A percentile compares a stretch with the other conserved stretches of the same genome.
Conservation (phyloP, 2,329 filamentous ascomycete genomes). For the Monilinia vaccinii-corymbosi region DNA sequence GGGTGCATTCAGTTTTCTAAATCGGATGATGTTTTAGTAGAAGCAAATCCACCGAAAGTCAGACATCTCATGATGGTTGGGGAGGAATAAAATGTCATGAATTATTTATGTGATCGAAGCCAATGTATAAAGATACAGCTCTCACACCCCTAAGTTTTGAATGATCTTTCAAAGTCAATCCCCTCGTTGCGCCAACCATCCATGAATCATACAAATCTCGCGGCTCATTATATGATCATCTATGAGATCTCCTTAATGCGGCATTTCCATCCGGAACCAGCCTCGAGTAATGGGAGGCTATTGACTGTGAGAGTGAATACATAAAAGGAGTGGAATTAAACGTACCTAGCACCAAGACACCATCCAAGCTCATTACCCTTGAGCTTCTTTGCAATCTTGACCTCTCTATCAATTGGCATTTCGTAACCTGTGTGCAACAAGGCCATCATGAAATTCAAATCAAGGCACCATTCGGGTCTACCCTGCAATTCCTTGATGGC, state of each 20-base stretch:
- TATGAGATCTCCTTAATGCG: slow-evolving; percentile 68
- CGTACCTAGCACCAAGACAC: slow-evolving; percentile 93
- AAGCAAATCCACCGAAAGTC: background rate
- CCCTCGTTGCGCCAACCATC: slow-evolving; percentile 2
- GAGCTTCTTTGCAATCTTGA: slow-evolving; percentile 98
- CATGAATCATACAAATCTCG: slow-evolving; percentile 8
- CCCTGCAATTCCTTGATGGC: slow-evolving; percentile 73
- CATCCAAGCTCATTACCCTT: slow-evolving; percentile 94
- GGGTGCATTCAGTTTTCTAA: background rate
- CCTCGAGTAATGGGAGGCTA: slow-evolving; percentile 74
- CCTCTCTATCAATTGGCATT: slow-evolving; percentile 92
- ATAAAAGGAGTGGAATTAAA: background rate
- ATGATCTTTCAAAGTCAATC: background rate
- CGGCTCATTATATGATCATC: slow-evolving; percentile 14
- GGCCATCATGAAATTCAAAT: slow-evolving; percentile 93
- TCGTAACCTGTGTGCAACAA: slow-evolving; percentile 93
- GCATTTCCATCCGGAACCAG: slow-evolving; percentile 84
- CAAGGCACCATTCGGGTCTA: slow-evolving; percentile 84
- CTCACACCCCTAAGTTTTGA: background rate
- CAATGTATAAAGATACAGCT: background rate
- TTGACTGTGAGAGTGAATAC: slow-evolving; percentile 30
- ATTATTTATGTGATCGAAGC: slow-evolving; percentile 5
- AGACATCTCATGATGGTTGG: background rate
- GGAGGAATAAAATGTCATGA: background rate
- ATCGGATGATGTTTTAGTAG: background rate